Base-by-base conservation (phyloP, 768 basidiomycete species). In the Lactarius psammicola region DNA sequence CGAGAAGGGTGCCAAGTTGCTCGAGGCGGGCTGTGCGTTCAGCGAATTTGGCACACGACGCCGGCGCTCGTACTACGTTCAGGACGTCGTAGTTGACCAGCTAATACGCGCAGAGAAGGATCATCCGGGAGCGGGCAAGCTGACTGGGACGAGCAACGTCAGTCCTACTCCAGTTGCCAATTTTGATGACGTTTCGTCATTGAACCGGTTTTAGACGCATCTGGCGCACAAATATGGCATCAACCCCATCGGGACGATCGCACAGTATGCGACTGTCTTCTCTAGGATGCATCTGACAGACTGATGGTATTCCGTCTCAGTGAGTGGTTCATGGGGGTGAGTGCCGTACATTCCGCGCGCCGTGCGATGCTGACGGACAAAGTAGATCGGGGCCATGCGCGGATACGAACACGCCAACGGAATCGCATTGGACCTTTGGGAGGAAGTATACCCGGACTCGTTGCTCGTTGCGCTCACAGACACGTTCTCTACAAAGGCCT, bases 111-210 rank as follows among this genome's bases (percentile, higher is more conserved):
- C 90, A 31, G 76, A 81, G 30, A 79, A 81, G 38, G 84, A 84
- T 30, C 74, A 77, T 17, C 71, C 71, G n/a, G 73, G 79, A 63
- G 69, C 71, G 60, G 92, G 94, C 1, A 78, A 77, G 46, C 75
- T 95, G n/a, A 75, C 78, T 33, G 95, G 95, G 20, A 98, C 96
- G 0, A 94, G 92, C 70, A 99, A 99, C 76, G 96, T 96, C 73
- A 65, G 81, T 68, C n/a, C 13, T 13, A 28, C 31, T 13, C 20
- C 42, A 3, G 42, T n/a, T n/a, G 42, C 20, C 42, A n/a, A 9
- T 9, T 46, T 46, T 46, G 10, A 20, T 18, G 40, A 56, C 15
- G 15, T 38, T 56, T 6, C 20, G 33, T 57, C 10, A 30, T n/a
- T 1, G 49, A 62, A 36, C 36, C 60, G 60, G 30, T 61, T 44